phyloP scores from a whole-genome alignment of 495 filamentous ascomycete species.

The Tuber microsphaerosporum region DNA sequence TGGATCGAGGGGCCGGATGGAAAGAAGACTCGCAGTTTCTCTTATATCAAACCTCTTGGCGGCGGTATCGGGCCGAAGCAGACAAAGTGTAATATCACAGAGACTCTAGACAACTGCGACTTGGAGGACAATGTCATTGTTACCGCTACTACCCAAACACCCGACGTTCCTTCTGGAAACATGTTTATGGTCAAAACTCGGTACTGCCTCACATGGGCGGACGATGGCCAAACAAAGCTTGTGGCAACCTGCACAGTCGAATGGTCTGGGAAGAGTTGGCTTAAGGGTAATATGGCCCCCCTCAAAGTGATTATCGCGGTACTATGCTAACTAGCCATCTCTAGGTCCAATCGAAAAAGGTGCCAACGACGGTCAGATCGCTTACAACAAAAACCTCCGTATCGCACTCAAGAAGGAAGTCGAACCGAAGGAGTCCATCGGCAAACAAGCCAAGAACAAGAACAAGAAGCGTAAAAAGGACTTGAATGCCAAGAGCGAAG shows the following conservation, averaged over 20 bases:
- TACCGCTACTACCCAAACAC: slow-evolving; percentile 73
- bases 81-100: slow-evolving; percentile 87
- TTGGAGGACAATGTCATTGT: slow-evolving; percentile 79
- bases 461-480: slow-evolving; percentile 57
- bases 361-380: slow-evolving; percentile 77
- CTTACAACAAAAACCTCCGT: slow-evolving; percentile 70
- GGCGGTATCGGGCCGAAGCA: slow-evolving; percentile 83
- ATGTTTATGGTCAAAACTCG: slow-evolving; percentile 85
- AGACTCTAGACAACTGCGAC: slow-evolving; percentile 73
- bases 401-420: slow-evolving; percentile 66
- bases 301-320: slow-evolving; percentile 23
- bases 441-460: slow-evolving; percentile 43
- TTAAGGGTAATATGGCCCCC: slow-evolving; percentile 62
- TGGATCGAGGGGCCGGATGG: slow-evolving; percentile 66
- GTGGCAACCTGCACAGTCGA: slow-evolving; percentile 83
- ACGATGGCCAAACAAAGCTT: slow-evolving; percentile 73
- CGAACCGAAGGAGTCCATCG: slow-evolving; percentile 46
- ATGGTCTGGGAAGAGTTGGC: slow-evolving; percentile 96
- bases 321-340: neutral
- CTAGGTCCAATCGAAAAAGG: slow-evolving; percentile 88
- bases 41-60: slow-evolving; percentile 85
- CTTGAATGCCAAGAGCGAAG: slow-evolving; percentile 43
- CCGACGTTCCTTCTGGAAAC: slow-evolving; percentile 91
- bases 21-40: slow-evolving; percentile 64
- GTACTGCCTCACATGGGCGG: slow-evolving; percentile 87